These are phyloP conservation scores for Pseudoturritis turrita DNA, from an alignment of 345 rosid species.

Conservation along the genomic window DNA sequence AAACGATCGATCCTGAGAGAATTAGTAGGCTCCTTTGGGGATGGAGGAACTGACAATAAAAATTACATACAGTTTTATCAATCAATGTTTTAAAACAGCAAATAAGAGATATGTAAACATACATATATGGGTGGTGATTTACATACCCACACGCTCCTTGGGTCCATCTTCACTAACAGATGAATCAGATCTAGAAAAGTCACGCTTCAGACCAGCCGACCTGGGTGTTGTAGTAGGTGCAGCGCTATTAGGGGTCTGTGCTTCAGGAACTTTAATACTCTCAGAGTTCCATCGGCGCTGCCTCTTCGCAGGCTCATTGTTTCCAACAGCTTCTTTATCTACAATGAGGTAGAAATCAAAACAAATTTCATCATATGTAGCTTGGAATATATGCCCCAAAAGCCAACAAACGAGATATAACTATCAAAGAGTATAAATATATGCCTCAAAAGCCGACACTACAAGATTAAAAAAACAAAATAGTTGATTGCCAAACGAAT, in stretches of 20 bases:
- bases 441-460: background rate
- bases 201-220: constrained; percentile 47
- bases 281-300: constrained; percentile 91
- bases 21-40: constrained; percentile 70
- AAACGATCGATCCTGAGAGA: constrained; percentile 86
- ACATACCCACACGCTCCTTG: constrained; percentile 89
- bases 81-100: background rate
- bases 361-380: background rate
- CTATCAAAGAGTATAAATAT: background rate
- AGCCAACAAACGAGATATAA: background rate
- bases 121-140: background rate
- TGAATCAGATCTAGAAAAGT: constrained; percentile 65
- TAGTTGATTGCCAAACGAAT: background rate
- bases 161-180: constrained; percentile 56
- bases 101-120: constrained; percentile 11
- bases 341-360: constrained; percentile 12
- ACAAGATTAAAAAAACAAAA: background rate
- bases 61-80: constrained; percentile 3
- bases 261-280: constrained; percentile 54
- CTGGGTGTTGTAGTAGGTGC: constrained; percentile 59
- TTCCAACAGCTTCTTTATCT: constrained; percentile 69
- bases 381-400: background rate
- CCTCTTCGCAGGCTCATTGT: constrained; percentile 71
- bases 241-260: constrained; percentile 37
- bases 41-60: constrained; percentile 68